phyloP scores from a whole-genome alignment of 805 yeast species.

The Hanseniaspora thailandica region DNA sequence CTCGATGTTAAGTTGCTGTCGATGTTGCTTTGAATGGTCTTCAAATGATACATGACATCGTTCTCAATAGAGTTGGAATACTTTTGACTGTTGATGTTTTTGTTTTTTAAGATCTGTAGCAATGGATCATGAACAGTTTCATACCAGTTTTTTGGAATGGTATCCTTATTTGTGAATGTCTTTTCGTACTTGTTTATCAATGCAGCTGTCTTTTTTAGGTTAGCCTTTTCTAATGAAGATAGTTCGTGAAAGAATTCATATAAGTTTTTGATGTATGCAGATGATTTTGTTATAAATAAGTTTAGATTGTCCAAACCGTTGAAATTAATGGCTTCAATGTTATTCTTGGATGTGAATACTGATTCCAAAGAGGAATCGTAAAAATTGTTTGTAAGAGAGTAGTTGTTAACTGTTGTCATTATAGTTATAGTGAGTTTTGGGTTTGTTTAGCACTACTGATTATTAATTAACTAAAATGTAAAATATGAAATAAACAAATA shows the following conservation, averaged over 20 bases:
- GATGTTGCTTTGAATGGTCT: constrained; percentile 8
- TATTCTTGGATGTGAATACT: neutral
- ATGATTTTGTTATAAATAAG: constrained; percentile 5
- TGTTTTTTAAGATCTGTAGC: constrained; percentile 15
- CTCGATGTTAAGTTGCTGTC: constrained; percentile 23
- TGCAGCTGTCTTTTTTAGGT: constrained; percentile 27
- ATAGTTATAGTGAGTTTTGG: neutral
- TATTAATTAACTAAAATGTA: no score
- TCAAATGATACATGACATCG: constrained; percentile 24
- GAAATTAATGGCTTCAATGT: neutral
- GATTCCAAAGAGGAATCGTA: neutral
- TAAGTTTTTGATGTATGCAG: constrained; percentile 2
- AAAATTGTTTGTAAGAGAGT: constrained; percentile 4
- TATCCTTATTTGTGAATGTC: constrained; percentile 16
- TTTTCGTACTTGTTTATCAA: constrained; percentile 23
- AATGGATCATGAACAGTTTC: constrained; percentile 16
- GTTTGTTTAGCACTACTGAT: no score
- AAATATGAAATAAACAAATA: no score
- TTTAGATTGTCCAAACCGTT: constrained; percentile 2
- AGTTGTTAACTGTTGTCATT: neutral
- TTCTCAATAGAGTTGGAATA: constrained; percentile 14
- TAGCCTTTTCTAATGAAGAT: constrained; percentile 23
- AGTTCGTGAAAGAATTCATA: constrained; percentile 8
- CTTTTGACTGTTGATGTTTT: neutral
- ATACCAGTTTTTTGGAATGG: constrained; percentile 26